phyloP scores from a whole-genome alignment of 2,329 filamentous ascomycete species.

The Aspergillus felis region DNA sequence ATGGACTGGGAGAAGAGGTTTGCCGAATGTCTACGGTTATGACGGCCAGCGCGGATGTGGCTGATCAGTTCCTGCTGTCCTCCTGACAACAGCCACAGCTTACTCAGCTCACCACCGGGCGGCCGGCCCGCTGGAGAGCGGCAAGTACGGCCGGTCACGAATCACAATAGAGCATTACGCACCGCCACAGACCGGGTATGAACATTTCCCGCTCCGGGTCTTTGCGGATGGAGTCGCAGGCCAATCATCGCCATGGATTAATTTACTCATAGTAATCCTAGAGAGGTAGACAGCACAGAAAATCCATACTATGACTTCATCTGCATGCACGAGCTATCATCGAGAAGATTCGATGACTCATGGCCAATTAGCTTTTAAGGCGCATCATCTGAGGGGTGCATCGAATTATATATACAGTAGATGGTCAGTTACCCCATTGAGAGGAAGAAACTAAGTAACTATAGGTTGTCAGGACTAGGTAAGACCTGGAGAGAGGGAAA shows the following conservation, averaged over 20 bases:
- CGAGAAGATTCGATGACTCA: background rate
- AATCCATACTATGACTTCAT: background rate
- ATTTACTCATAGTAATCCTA: background rate
- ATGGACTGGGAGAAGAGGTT: constrained; percentile 5
- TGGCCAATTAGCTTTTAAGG: background rate
- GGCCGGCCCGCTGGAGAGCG: constrained; percentile 2
- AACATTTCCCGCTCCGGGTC: constrained; percentile 18
- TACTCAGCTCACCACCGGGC: constrained; percentile 9
- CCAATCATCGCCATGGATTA: constrained; percentile 4
- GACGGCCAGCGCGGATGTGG: constrained; percentile 17
- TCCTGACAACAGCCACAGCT: constrained; percentile 9
- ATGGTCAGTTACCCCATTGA: background rate
- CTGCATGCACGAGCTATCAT: background rate
- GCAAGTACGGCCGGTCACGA: background rate
- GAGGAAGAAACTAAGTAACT: background rate
- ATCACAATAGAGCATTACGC: background rate
- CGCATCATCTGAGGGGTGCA: background rate
- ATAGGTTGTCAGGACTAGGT: background rate
- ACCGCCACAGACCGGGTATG: constrained; percentile 22
- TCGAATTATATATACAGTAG: background rate
- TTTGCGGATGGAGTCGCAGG: constrained; percentile 12
- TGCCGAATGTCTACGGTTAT: constrained; percentile 25
- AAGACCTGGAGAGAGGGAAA: background rate
- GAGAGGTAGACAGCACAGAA: background rate
- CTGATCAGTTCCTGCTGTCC: constrained; percentile 4